A percentile compares a stretch with the other conserved stretches of the same genome.
phyloP scores from a whole-genome alignment of 2,329 filamentous ascomycete genomes.

The Aureobasidium mangrovei region DNA sequence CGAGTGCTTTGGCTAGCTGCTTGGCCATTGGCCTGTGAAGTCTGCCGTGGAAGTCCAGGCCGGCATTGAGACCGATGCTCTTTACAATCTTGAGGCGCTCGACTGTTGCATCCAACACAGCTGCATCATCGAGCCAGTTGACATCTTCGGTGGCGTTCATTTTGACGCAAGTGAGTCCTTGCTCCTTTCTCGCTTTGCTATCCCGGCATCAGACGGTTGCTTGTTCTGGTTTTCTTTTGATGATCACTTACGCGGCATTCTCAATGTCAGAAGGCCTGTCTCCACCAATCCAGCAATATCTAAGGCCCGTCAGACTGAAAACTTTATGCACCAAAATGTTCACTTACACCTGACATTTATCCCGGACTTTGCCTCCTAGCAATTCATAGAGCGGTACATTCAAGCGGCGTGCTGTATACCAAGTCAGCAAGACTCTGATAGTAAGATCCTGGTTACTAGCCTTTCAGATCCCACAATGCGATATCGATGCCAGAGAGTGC shows the following conservation, averaged over 20 bases:
- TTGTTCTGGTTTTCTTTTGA: not conserved
- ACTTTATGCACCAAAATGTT: too few species aligned
- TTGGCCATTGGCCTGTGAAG: slow-evolving; percentile 76
- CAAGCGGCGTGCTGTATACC: slow-evolving; percentile 41
- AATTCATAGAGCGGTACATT: slow-evolving; percentile 64
- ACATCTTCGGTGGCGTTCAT: slow-evolving; percentile 75
- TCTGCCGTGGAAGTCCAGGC: slow-evolving; percentile 69
- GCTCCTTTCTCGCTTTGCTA: slow-evolving; percentile 44
- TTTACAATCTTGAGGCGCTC: slow-evolving; percentile 62
- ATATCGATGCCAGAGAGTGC: slow-evolving; percentile 71
- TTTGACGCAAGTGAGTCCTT: slow-evolving; percentile 61
- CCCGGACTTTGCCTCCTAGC: slow-evolving; percentile 63
- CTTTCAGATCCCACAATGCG: slow-evolving; percentile 69
- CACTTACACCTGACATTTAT: slow-evolving; percentile 52
- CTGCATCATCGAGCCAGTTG: slow-evolving; percentile 66
- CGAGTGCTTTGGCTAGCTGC: slow-evolving; percentile 58
- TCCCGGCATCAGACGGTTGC: not conserved
- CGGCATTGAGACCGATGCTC: slow-evolving; percentile 60
- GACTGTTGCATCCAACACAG: slow-evolving; percentile 52
- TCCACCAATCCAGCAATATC: slow-evolving; percentile 69
- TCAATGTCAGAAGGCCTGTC: slow-evolving; percentile 61
- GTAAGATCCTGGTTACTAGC: not conserved
- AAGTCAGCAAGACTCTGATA: not conserved
- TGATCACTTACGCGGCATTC: slow-evolving; percentile 28
- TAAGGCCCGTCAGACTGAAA: too few species aligned